Base-by-base conservation (phyloP, 2,329 filamentous ascomycete species). In the Fusarium praegraminearum region DNA sequence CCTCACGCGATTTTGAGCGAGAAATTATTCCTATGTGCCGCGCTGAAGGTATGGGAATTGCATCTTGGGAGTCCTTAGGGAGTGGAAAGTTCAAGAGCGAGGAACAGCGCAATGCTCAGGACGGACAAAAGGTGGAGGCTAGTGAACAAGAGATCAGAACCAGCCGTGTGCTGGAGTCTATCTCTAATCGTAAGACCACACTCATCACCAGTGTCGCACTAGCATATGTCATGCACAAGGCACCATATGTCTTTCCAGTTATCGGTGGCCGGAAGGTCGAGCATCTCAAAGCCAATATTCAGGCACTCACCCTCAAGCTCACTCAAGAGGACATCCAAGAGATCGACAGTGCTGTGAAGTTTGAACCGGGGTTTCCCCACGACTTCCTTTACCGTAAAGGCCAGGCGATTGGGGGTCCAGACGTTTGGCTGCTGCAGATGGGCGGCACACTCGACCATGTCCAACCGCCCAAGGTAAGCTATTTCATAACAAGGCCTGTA, bases 151-250 rank as follows among this genome's bases (percentile, higher is more conserved):
- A 93, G 70, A 78, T 85, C 65, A 82, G 81, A 69, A 76, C 85
- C 66, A 84, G 81, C 67, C 72, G 78, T 53, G 80, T 78, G 15
- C 77, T 86, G 35, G 82, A 85, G 83, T 83, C 77, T 30, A 84
- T 91, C 46, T 83, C 84, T 47, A 69, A 73, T 26, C 79, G 80
- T 62, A 83, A 83, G 69, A 76, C 77, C 65, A 83, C 81, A 4
- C 70, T 77, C 54, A 79, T 85, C 67, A 84, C 83, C 18, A 83
- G 82, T 65, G 77, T 86, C 59, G 91, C 91, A 11, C 79, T 94
- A 26, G 91, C 91, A 3, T 94, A 94, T 74, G 88, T 93, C 16
- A 86, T 92, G 84, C 85, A 88, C 69, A 93, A 93, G 80, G 82
- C 89, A 1, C 87, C 90, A 0, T 88, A 92, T 72, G 89, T 93